These are phyloP conservation scores for Aspergillus clavatus DNA, from an alignment of 2,329 filamentous ascomycete species.

Conservation along the genomic window DNA sequence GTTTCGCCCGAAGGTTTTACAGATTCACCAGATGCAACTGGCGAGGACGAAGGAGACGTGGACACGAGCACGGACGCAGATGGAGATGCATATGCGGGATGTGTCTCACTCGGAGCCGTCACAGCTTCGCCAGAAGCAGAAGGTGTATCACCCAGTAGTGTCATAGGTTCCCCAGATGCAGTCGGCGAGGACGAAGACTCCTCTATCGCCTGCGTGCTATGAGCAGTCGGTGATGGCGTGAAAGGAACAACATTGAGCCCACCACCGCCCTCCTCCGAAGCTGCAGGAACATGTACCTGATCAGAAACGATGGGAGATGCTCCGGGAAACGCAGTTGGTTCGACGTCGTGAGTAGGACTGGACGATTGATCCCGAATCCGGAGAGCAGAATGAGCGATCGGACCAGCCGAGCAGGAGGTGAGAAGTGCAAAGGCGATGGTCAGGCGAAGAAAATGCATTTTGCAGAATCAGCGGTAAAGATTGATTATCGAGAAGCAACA, in stretches of 20 bases:
- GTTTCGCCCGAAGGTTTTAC: too few relatives aligned
- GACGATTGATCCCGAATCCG: conserved; percentile 1
- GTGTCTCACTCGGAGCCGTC: too few relatives aligned
- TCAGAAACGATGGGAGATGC: background rate
- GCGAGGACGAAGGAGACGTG: too few relatives aligned
- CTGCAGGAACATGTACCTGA: background rate
- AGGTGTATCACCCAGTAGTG: too few relatives aligned
- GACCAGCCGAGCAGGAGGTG: conserved; percentile 16
- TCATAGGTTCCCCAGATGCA: background rate
- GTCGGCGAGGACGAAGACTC: background rate
- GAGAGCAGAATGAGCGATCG: conserved; percentile 21
- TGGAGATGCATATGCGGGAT: too few relatives aligned
- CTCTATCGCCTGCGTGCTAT: background rate
- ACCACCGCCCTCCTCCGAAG: background rate
- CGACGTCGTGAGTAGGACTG: background rate
- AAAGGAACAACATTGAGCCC: background rate
- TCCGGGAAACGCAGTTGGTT: background rate
- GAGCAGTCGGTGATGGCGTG: background rate
- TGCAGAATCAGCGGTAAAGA: background rate
- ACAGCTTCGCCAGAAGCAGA: too few relatives aligned
- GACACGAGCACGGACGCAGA: too few relatives aligned
- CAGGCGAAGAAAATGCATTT: conserved; percentile 4
- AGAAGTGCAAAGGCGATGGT: conserved; percentile 8
- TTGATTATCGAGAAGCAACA: too few relatives aligned
- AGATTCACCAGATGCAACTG: too few relatives aligned